Base-by-base conservation (phyloP, 345 rosid species). In the Euphorbia tirucalli region DNA sequence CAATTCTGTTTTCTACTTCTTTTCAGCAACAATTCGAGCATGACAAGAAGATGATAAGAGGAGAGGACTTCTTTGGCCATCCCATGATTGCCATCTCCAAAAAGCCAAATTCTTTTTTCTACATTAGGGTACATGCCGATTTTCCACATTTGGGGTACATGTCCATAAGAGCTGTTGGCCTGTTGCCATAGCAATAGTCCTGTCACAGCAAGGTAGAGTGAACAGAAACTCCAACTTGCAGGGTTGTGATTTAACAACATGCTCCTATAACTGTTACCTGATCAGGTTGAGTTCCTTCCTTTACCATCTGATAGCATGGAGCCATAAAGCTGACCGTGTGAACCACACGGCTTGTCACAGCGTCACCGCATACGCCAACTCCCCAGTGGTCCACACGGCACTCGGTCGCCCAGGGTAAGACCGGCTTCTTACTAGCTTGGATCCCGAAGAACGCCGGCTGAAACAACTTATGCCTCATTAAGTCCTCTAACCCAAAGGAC, bases 1-100 rank as follows among this genome's bases (percentile, higher is more conserved):
- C 54, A 61, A 76, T 76, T 46, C 54, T 73, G 27, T 73, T 15
- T 61, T 72, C 76, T 39, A 76, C 69, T 37, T 80, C 75, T 70
- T 61, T 57, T 76, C 80, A 18, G 64, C 73, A 56, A 80, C 71
- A 75, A 80, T 60, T 35, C 80, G 71, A 10, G 78, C 59, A 55
- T 73, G 78, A 73, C 83, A 76, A 63, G 78, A 80, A 37, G 83
- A 73, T 35, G 80, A 80, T 72, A 80, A 46, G 61, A 77, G 74
- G 74, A 58, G 54, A 74, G 15, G 30, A 79, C 77, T 14, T 74
- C 81, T 59, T 68, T 55, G 11, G 69, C 84, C 73, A 54, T 74
- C 19, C 77, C 70, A 71, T 74, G 78, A 71, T 32, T 56, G 21
- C 74, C 62, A 25, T 77, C 69, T 81, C 79, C 76, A 74, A 67